A percentile compares a stretch with the other conserved stretches of the same genome.
phyloP scores from a whole-genome alignment of 257 asterid genomes.

The Petunia secreta region DNA sequence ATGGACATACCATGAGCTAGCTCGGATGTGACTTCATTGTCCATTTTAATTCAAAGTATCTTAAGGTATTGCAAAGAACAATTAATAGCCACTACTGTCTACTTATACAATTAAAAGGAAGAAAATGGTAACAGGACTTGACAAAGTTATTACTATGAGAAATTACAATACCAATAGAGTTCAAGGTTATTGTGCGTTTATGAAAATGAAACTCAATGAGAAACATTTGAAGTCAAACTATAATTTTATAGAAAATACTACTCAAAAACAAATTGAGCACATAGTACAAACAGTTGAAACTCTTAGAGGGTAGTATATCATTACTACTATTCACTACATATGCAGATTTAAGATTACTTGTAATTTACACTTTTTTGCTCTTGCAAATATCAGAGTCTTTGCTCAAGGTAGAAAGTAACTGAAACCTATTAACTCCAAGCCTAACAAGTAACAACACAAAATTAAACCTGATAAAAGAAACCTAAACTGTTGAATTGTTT shows the following conservation, averaged over 20 bases:
- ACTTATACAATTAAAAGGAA: no score
- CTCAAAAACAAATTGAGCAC: background rate
- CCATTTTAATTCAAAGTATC: background rate
- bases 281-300: background rate
- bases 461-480: background rate
- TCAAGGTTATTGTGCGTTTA: background rate
- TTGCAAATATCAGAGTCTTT: conserved; percentile 14
- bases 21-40: background rate
- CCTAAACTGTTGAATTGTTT: background rate
- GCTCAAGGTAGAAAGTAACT: conserved; percentile 20
- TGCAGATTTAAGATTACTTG: conserved; percentile 1
- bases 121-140: no score
- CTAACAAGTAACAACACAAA: background rate
- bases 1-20: background rate
- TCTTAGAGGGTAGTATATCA: background rate
- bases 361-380: conserved; percentile 25
- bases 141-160: background rate
- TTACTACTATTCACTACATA: background rate
- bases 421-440: conserved; percentile 18
- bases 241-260: background rate
- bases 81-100: background rate
- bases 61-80: background rate
- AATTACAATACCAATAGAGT: background rate
- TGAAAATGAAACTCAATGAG: background rate
- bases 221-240: background rate